Evolutionary conservation across 2,329 filamentous ascomycete genomes (phyloP).

Genomic region (Alternaria burnsii): DNA sequence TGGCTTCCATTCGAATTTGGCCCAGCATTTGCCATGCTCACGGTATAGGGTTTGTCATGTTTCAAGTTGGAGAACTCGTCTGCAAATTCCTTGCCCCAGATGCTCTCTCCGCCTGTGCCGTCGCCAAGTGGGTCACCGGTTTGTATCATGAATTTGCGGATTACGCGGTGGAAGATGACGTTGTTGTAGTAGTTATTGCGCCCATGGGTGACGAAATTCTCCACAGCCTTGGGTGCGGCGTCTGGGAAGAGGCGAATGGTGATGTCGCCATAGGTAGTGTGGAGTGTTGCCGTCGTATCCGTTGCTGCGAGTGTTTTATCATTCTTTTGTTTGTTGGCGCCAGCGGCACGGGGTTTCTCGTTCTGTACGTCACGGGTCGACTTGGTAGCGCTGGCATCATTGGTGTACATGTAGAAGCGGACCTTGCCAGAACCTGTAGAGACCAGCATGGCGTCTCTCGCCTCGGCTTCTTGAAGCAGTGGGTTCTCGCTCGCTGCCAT

Average conservation of each 20-base stretch:
- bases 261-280: slow-evolving; percentile 94
- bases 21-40: slow-evolving; percentile 98
- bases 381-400: slow-evolving; percentile 70
- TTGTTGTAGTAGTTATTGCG: slow-evolving; percentile 95
- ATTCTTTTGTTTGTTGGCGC: slow-evolving; percentile 55
- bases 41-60: slow-evolving; percentile 94
- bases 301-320: slow-evolving; percentile 72
- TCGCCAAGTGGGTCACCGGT: slow-evolving; percentile 86
- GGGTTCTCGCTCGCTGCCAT: slow-evolving; percentile 98
- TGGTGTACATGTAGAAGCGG: slow-evolving; percentile 98
- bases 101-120: slow-evolving; percentile 88
- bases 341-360: slow-evolving; percentile 80
- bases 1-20: slow-evolving; percentile 95
- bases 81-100: slow-evolving; percentile 91
- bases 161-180: slow-evolving; percentile 96
- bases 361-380: slow-evolving; percentile 87
- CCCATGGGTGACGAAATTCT: slow-evolving; percentile 95
- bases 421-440: slow-evolving; percentile 85
- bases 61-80: slow-evolving; percentile 92
- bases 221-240: slow-evolving; percentile 90
- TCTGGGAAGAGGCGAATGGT: slow-evolving; percentile 92
- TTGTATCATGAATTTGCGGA: slow-evolving; percentile 98
- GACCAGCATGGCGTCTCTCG: slow-evolving; percentile 87
- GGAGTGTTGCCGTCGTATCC: slow-evolving; percentile 82
- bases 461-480: slow-evolving; percentile 88